Percentiles rank a stretch among this genome's conserved stretches.
Evolutionary conservation across 371 early-diverging fungal species (phyloP).

Genomic region (Mucor indicus): DNA sequence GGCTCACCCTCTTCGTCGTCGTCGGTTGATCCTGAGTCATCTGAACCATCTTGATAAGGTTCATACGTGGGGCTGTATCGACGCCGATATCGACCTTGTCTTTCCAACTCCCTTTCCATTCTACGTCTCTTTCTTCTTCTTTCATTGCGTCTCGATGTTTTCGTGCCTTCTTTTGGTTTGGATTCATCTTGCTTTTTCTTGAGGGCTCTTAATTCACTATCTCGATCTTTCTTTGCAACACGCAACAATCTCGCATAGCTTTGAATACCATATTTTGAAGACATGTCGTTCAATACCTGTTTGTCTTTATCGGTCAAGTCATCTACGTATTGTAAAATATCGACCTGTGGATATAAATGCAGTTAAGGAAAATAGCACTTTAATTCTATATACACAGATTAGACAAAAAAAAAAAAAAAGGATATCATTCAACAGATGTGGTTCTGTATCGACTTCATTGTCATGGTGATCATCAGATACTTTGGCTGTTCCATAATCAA

Average conservation of each 20-base stretch:
- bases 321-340: slow-evolving; percentile 46
- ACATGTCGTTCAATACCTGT: slow-evolving; percentile 40
- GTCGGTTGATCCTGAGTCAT: slow-evolving; percentile 20
- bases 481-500: slow-evolving; percentile 41
- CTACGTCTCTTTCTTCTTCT: slow-evolving; percentile 13
- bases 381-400: background rate
- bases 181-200: slow-evolving; percentile 16
- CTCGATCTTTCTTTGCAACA: slow-evolving; percentile 44
- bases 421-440: slow-evolving; percentile 40
- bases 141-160: background rate
- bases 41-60: slow-evolving; percentile 27
- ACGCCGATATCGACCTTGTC: slow-evolving; percentile 13
- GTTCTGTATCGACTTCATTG: slow-evolving; percentile 28
- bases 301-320: slow-evolving; percentile 43
- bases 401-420: slow-evolving; percentile 16
- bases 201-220: slow-evolving; percentile 35
- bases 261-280: slow-evolving; percentile 39
- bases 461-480: slow-evolving; percentile 1
- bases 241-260: slow-evolving; percentile 42
- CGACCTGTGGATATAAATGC: slow-evolving; percentile 26
- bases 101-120: background rate
- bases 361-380: slow-evolving; percentile 23
- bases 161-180: slow-evolving; percentile 13
- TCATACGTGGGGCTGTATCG: slow-evolving; percentile 41
- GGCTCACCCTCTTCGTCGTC: slow-evolving; percentile 20